Evolutionary conservation across 73 alveolate genomes (phyloP).

Genomic region (Blepharisma japonicum): DNA sequence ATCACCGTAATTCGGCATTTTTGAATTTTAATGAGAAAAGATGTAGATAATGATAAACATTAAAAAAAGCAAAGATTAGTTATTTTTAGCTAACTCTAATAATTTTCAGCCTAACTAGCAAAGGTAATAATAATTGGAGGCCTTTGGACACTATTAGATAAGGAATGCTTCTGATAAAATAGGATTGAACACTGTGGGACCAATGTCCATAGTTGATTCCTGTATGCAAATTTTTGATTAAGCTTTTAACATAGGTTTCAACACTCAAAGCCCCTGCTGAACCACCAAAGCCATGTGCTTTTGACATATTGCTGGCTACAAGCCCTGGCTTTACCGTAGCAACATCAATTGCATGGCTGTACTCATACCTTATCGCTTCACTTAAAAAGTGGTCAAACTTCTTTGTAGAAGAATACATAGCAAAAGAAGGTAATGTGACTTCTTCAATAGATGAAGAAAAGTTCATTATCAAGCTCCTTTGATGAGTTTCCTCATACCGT

Average conservation of each 20-base stretch:
- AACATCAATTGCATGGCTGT: not conserved
- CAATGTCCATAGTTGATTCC: constrained; percentile 28
- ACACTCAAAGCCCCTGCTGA: too few relatives aligned
- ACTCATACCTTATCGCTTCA: constrained; percentile 13
- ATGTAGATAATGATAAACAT: not conserved
- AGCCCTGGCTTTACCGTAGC: not conserved
- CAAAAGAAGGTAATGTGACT: not conserved
- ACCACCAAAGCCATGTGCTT: not conserved
- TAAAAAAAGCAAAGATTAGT: too few relatives aligned
- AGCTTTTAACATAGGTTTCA: not conserved
- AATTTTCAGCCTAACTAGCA: too few relatives aligned
- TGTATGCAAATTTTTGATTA: not conserved
- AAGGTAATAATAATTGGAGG: too few relatives aligned
- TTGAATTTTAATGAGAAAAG: not conserved
- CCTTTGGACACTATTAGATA: too few relatives aligned
- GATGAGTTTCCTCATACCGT: constrained; percentile 14
- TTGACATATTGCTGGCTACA: not conserved
- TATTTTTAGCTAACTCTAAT: too few relatives aligned
- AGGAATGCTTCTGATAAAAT: too few relatives aligned
- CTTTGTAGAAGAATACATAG: constrained; percentile 13
- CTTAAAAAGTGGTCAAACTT: not conserved
- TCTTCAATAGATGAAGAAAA: constrained; percentile 10
- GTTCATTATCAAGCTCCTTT: not conserved
- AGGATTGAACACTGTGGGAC: not conserved
- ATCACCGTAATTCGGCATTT: constrained; percentile 87